Base-by-base conservation (phyloP, 371 early-diverging fungal species). In the Mucor indicus region DNA sequence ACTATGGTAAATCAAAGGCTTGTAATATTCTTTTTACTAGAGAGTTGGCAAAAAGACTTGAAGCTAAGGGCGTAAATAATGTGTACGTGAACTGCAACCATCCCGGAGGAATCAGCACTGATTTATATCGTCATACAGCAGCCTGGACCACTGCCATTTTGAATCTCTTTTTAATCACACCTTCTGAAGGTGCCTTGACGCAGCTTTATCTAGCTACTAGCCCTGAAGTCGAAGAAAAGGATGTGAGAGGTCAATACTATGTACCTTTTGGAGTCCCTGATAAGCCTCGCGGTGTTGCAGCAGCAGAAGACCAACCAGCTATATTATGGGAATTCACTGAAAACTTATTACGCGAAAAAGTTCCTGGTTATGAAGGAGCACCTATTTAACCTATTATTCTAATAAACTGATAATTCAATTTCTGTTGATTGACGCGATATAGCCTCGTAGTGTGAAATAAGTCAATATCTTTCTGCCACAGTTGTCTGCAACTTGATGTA, bases 41-140 rank as follows among this genome's bases (percentile, higher is more conserved):
- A 17, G 35, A 33, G n/a, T 15, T 33, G 4, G n/a, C 35, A 9
- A 33, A 15, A 13, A 7, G 35, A 4, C n/a, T 33, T 4, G 10
- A 33, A 33, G 35, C 9, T 37, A 32, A 22, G 65, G 48, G 13
- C 62, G 74, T 32, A 27, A 25, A 6, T 17, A 3, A 29, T 42
- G 16, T 89, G 10, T 72, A 75, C 15, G 83, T 81, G 32, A 88
- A 89, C 53, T 33, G 67, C 30, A 59, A 73, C 16, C 86, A 90
- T 53, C 91, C 93, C 0, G 93, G 93, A 4, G 52, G 60, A 13
- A 79, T 89, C 16, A 41, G 50, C 5, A 83, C 85, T 1, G 75
- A 77, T 6, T 55, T 86, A 11, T 51, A 38, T 19, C 73, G 80
- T 19, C 69, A 81, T 38, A 17, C 53, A 10, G 22, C 45, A 23